phyloP scores from a whole-genome alignment of 352 stramenopile genomes.

The Phytophthora hibernalis region DNA sequence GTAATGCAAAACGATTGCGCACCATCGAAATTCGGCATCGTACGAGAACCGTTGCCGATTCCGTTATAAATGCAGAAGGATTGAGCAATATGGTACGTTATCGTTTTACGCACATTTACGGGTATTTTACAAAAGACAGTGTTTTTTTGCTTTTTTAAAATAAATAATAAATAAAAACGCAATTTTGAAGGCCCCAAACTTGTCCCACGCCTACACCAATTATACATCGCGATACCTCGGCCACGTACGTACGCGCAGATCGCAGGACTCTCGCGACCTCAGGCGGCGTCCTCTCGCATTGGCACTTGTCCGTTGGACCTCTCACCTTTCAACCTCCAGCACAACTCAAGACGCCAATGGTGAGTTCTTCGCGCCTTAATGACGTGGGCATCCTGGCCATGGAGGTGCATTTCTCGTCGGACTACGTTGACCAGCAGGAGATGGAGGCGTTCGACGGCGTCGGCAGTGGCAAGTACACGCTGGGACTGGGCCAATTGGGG shows the following conservation, averaged over 20 bases:
- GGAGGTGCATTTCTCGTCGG: constrained; percentile 96
- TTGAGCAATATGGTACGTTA: no score
- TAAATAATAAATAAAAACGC: no score
- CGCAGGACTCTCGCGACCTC: constrained; percentile 3
- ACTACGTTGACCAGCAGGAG: constrained; percentile 94
- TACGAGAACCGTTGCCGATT: no score
- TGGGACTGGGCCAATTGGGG: constrained; percentile 64
- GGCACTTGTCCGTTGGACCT: constrained; percentile 1
- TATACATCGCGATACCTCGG: background rate
- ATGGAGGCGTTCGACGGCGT: constrained; percentile 94
- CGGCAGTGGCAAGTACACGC: constrained; percentile 71
- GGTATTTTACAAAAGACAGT: no score
- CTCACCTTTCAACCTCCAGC: background rate
- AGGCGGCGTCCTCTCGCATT: background rate
- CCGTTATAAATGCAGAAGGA: no score
- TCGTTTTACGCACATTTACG: no score
- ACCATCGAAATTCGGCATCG: no score
- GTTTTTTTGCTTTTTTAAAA: no score
- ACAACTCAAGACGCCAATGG: constrained; percentile 24
- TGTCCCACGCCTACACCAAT: background rate
- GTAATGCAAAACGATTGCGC: no score
- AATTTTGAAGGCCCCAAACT: no score
- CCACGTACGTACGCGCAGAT: constrained; percentile 6
- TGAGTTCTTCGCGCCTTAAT: constrained; percentile 39
- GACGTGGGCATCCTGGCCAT: constrained; percentile 97